Evolutionary conservation across 306 rosid genomes (phyloP), one percentile per base, ranked within the genome.

Genomic region (Quercus robur): DNA sequence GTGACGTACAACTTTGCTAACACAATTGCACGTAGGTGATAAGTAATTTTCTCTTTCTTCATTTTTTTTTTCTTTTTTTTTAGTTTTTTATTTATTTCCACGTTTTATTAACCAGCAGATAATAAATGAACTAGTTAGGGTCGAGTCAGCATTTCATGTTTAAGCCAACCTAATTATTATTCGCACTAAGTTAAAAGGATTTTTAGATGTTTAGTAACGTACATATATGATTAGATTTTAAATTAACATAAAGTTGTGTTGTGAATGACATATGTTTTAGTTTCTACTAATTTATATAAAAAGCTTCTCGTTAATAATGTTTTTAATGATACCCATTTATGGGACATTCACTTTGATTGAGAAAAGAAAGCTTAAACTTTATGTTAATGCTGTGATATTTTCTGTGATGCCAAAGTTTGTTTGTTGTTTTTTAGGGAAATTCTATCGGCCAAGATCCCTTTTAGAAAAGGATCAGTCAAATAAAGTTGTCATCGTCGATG

Each of bases 401-500:
- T 59, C 66, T 59, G 33, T 3, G 66, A 59, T 23, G 26, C 30
- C 66, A 59, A 64, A 64, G 41, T 15, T 30, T 64, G 70, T 25
- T 68, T 35, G 26, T 68, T 68, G 52, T 68, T 38, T n/a, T 68
- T 19, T 33, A 41, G 72, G 52, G 72, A 35, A 68, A 68, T 23
- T 68, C 52, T 68, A 33, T 35, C 26, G 52, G 70, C 46, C 46
- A 64, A 64, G 38, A 19, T 35, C 41, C 52, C 72, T 68, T 68
- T 68, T n/a, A n/a, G 72, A 68, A 68, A 68, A 68, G 28, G 72
- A n/a, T 19, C 72, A 19, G 41, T 68, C 72, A 68, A 49, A 35
- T 35, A 68, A 68, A 35, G 72, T 68, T 2, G 54, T 33, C 38
- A 68, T 68, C 23, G 52, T 46, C 8, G 72, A 68, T 68, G 51